Evolutionary conservation across 2,329 filamentous ascomycete species (phyloP), one percentile per base, ranked within the genome.

Genomic region (Pseudocercospora crystallina): DNA sequence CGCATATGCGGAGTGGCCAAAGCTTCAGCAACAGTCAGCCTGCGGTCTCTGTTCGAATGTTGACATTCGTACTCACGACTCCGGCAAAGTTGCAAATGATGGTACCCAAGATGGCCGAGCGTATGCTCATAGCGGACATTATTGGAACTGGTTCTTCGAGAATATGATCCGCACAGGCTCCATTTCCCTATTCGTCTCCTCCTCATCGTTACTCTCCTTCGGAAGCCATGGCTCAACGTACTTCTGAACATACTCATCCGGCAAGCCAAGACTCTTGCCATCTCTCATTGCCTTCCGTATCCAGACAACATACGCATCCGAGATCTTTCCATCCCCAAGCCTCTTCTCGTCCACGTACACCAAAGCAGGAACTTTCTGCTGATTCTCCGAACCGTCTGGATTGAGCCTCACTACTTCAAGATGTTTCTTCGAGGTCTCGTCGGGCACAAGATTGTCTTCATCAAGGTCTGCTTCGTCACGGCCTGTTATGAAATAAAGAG

Each of bases 391-490:
- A 1, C 51, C 47, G 30, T 54, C 36, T n/a, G 26, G 8, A 9
- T 41, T 35, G 9, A 51, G 38, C 14, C 48, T 37, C 30, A 42
- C 42, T 17, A 34, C 45, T 17, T 51, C 38, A 0, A 78, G 56
- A 15, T 68, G 61, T 32, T 76, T 68, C 64, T 84, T 85, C 37
- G 76, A 74, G 62, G 86, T 87, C 1, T 76, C 76, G 0, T 61
- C 60, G 0, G 82, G 81, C 1, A 86, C 84, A 33, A 81, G 83
- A 67, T 87, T 84, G 58, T 75, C 79, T 0, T 47, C 43, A 60
- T 85, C 82, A 0, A 85, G 72, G 0, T 42, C 51, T 2, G 53
- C 63, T 63, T 83, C 80, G 60, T 85, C 82, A 1, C 40, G 13
- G 8, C 29, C 29, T 2, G 40, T 32, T 2, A 43, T 13, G 29